Conservation (phyloP, 148 eudicot genomes). For the Fagopyrum homotropicum region DNA sequence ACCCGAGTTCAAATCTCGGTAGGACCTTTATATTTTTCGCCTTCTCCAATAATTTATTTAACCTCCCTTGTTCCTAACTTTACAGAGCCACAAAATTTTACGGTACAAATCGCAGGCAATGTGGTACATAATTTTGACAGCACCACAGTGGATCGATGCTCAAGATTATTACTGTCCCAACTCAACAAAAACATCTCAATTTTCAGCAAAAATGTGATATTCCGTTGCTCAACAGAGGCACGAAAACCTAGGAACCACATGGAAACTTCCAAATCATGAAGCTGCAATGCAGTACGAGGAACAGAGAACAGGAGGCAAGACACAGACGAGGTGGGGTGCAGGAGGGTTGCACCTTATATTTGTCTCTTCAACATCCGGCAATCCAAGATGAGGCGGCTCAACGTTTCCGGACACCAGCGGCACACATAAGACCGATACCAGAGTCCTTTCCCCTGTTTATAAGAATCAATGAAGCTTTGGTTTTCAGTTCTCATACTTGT, state of each 20-base stretch:
- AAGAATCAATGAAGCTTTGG: not conserved
- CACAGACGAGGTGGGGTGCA: constrained; percentile 81
- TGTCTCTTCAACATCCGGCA: constrained; percentile 57
- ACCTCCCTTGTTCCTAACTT: too few species aligned
- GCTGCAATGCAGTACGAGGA: constrained; percentile 84
- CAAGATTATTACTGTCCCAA: not conserved
- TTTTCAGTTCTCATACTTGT: not conserved
- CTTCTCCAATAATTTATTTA: too few species aligned
- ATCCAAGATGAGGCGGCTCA: constrained; percentile 74
- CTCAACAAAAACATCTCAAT: too few species aligned
- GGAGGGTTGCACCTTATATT: constrained; percentile 91
- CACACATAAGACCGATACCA: constrained; percentile 62
- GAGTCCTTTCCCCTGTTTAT: constrained; percentile 74
- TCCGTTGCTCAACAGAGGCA: not conserved
- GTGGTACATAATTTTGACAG: too few species aligned
- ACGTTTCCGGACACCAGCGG: constrained; percentile 88
- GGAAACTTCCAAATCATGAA: constrained; percentile 13
- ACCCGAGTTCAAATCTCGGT: constrained; percentile 10
- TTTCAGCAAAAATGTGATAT: not conserved
- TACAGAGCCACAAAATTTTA: too few species aligned
- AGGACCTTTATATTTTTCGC: not conserved
- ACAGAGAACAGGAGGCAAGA: constrained; percentile 81
- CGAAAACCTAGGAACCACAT: too few species aligned
- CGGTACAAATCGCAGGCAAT: too few species aligned
- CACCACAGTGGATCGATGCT: too few species aligned